A percentile compares a stretch with the other conserved stretches of the same genome.
Conservation (phyloP, 2,329 filamentous ascomycete genomes). For the Ilyonectria mors-panacis region DNA sequence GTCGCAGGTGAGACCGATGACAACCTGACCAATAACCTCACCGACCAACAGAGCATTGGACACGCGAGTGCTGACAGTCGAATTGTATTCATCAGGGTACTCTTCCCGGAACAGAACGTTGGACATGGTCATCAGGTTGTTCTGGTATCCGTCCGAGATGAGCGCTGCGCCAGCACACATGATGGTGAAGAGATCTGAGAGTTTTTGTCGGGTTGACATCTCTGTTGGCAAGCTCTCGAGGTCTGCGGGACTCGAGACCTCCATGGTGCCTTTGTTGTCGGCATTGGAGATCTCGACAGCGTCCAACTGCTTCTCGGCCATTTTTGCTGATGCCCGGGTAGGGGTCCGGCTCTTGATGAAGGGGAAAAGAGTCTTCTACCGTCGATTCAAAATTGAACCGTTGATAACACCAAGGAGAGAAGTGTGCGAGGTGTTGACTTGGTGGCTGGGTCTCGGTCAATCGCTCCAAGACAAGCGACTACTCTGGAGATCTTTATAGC, state of each 20-base stretch:
- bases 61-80: constrained; percentile 57
- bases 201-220: neutral
- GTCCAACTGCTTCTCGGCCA: constrained; percentile 19
- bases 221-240: neutral
- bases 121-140: constrained; percentile 55
- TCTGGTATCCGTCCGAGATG: constrained; percentile 56
- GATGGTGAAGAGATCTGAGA: constrained; percentile 30
- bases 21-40: constrained; percentile 59
- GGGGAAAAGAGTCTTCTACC: neutral
- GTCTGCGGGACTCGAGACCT: neutral
- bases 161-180: constrained; percentile 53
- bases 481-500: constrained; percentile 14
- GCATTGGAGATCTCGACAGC: neutral
- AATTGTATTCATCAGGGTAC: constrained; percentile 55
- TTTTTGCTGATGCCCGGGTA: neutral
- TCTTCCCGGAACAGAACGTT: constrained; percentile 51
- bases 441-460: too few relatives aligned
- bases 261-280: constrained; percentile 8
- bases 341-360: neutral
- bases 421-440: neutral
- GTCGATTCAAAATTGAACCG: too few relatives aligned
- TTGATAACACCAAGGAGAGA: constrained; percentile 3
- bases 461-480: neutral
- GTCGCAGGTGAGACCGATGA: constrained; percentile 61
- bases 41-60: constrained; percentile 60